Evolutionary conservation across 139 green algal genomes (phyloP).

Genomic region (Raphidocelis subcapitata): DNA sequence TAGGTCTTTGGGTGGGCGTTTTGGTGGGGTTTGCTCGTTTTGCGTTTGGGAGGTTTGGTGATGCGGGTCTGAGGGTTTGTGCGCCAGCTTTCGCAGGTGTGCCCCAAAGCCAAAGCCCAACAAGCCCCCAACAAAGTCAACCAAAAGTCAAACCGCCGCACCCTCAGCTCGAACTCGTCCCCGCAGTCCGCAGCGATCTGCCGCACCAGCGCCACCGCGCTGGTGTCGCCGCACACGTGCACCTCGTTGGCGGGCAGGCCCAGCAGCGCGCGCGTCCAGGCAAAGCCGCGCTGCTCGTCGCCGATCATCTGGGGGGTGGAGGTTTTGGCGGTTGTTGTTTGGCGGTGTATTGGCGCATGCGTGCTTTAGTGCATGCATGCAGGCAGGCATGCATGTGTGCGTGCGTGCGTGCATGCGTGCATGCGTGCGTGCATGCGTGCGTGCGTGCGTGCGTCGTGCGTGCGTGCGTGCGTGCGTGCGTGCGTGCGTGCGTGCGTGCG

Average conservation of each 20-base stretch:
- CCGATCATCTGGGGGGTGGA: slow-evolving; percentile 86
- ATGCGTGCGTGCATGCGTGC: no score
- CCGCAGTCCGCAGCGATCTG: slow-evolving; percentile 51
- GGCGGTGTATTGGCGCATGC: no score
- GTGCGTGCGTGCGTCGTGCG: no score
- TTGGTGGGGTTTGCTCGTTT: not conserved
- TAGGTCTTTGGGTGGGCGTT: slow-evolving; percentile 36
- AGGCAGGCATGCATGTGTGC: no score
- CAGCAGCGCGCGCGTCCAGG: slow-evolving; percentile 92
- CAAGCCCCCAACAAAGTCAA: no score
- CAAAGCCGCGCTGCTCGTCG: slow-evolving; percentile 85
- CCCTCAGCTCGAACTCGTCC: slow-evolving; percentile 56
- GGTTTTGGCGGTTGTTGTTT: no score
- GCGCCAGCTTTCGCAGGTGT: no score
- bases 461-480: no score
- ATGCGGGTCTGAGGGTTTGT: not conserved
- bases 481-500: no score
- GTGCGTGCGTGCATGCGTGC: no score
- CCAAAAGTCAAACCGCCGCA: not conserved
- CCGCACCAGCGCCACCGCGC: slow-evolving; percentile 73
- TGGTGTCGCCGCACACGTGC: slow-evolving; percentile 93
- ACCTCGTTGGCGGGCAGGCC: slow-evolving; percentile 82
- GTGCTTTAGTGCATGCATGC: no score
- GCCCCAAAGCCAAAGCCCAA: no score
- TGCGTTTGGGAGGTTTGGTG: slow-evolving; percentile 1